Base-by-base conservation (phyloP, 129 eudicot species). In the Oenanthe sinensis region DNA sequence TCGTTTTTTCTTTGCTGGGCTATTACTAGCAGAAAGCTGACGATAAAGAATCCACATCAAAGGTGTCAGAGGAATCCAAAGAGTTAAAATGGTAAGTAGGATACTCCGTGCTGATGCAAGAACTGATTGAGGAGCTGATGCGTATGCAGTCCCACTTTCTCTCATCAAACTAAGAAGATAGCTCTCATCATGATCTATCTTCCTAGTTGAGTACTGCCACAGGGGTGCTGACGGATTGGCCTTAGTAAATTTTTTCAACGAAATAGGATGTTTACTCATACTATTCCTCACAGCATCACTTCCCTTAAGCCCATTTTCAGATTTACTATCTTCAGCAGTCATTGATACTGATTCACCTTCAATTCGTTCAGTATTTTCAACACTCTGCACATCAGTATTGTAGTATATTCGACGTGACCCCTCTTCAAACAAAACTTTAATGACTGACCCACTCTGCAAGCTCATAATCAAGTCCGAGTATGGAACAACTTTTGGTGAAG, bases 11-110 rank as follows among this genome's bases (percentile, higher is more conserved):
- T 78, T 96, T 22, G 95, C 97, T 45, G 97, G 97, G 81, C 97
- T 88, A 87, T 92, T 96, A 54, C 89, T 90, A 79, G 95, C 91
- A 63, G 90, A 80, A 77, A 96, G 91, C 80, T 96, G 99, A 36
- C 99, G 97, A 71, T 92, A 90, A 9, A 96, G 86, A 75, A 92
- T 88, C 97, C 97, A 95, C 97, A 95, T 91, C 63, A 95, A 81
- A 74, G 97, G 99, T 55, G 92, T 82, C 83, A 95, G 79, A 1
- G 99, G 99, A 75, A 95, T 88, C 99, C 99, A 95, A 73, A 96
- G 85, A 16, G 97, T 78, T 68, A 96, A 50, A 72, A 92, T 79
- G 42, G 99, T 96, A 75, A 92, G 83, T 86, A 95, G 42, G 46
- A 91, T 77, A 86, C 82, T 86, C 84, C 97, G 87, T 82, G 90